phyloP scores from a whole-genome alignment of 495 filamentous ascomycete genomes.

The Daldinia childiae region DNA sequence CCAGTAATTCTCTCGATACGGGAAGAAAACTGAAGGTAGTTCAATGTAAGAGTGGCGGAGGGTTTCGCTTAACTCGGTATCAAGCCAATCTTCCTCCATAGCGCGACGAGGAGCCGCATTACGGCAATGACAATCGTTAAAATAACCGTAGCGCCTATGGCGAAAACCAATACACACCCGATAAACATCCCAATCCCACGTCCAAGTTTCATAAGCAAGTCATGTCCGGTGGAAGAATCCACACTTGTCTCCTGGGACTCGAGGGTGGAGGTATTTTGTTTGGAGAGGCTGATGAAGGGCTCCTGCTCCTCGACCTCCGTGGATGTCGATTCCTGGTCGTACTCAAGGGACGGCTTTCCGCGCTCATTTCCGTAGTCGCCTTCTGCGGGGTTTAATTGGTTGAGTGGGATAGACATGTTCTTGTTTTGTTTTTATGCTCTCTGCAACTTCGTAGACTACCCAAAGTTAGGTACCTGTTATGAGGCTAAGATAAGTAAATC shows the following conservation, averaged over 20 bases:
- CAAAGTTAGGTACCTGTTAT: no score
- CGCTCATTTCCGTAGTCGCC: background rate
- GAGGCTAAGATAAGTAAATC: background rate
- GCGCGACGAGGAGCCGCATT: background rate
- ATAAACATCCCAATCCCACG: background rate
- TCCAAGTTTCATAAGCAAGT: background rate
- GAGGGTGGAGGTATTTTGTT: background rate
- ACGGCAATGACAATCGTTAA: background rate
- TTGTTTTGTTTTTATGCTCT: background rate
- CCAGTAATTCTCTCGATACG: no score
- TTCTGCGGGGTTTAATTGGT: background rate
- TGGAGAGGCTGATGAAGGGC: background rate
- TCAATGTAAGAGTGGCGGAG: background rate
- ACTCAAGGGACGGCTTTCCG: background rate
- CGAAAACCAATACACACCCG: background rate
- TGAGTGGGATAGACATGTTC: background rate
- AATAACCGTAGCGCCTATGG: background rate
- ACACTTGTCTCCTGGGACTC: background rate
- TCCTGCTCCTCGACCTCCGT: background rate
- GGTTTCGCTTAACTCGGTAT: background rate
- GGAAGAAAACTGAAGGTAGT: no score
- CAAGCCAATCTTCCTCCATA: slow-evolving; percentile 8
- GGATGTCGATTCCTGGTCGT: background rate
- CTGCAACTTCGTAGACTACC: background rate
- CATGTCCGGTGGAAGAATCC: background rate